Conservation (phyloP, 2,329 filamentous ascomycete species). For the Aureobasidium mangrovei region DNA sequence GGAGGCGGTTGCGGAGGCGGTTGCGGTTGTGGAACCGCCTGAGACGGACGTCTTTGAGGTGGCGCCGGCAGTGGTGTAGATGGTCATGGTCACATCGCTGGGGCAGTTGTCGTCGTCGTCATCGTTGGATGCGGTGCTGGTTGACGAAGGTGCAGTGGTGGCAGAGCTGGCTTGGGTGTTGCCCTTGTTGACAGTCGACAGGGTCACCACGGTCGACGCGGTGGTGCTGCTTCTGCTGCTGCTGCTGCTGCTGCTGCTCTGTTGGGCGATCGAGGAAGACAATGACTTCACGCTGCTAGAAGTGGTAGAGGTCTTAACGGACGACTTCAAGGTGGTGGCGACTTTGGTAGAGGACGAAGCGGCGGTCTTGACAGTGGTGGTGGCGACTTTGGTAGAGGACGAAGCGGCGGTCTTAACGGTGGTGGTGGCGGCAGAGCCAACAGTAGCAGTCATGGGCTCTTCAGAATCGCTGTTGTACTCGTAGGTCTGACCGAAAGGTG, state of each 20-base stretch:
- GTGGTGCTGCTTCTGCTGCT: not conserved
- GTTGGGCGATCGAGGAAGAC: not conserved
- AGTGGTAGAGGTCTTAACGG: not conserved
- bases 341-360: not conserved
- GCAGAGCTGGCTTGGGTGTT: not conserved
- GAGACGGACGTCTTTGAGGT: not conserved
- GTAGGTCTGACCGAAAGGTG: slow-evolving; percentile 24
- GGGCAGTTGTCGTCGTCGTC: slow-evolving; percentile 4
- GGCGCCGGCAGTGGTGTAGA: slow-evolving; percentile 11
- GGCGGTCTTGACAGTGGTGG: not conserved
- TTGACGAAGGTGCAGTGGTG: slow-evolving; percentile 2
- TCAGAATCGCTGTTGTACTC: slow-evolving; percentile 8
- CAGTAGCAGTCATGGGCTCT: not conserved
- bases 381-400: slow-evolving; percentile 3
- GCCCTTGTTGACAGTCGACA: not conserved
- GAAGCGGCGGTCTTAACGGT: slow-evolving; percentile 6
- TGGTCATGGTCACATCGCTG: slow-evolving; percentile 9
- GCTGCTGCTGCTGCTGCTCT: not conserved
- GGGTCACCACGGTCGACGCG: slow-evolving; percentile 2
- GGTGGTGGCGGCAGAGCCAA: not conserved
- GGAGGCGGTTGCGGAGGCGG: not conserved
- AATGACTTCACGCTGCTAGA: not conserved
- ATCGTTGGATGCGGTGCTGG: not conserved
- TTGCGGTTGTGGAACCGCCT: not conserved
- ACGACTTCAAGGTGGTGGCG: not conserved